These are phyloP conservation scores for Thelephora ganbajun DNA, from an alignment of 768 basidiomycete genomes.

Conservation along the genomic window DNA sequence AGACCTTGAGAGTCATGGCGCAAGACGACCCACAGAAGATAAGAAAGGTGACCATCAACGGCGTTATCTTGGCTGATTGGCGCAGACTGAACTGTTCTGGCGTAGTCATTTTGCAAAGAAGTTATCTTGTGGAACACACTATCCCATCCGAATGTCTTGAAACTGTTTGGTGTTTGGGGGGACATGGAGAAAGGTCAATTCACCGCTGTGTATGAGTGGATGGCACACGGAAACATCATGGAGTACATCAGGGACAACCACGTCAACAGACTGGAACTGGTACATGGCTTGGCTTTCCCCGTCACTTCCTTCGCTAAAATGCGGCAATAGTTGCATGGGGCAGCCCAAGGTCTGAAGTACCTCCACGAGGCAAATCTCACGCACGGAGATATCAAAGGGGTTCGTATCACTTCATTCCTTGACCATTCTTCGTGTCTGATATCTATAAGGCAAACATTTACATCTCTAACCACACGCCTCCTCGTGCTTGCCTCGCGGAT, in stretches of 20 bases:
- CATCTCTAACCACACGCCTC: slow-evolving; percentile 6
- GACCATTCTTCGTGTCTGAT: too few relatives aligned
- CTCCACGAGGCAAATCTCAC: neutral
- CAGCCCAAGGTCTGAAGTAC: neutral
- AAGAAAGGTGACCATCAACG: too few relatives aligned
- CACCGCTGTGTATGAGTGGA: slow-evolving; percentile 6
- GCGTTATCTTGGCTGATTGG: neutral
- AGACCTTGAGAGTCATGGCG: neutral
- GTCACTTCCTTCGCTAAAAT: too few relatives aligned
- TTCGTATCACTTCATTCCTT: neutral
- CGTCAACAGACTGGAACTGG: too few relatives aligned
- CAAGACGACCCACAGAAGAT: neutral
- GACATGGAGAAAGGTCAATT: too few relatives aligned
- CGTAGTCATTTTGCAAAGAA: slow-evolving; percentile 3
- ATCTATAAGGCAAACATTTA: slow-evolving; percentile 12
- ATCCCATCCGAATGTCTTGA: neutral
- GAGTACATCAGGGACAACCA: too few relatives aligned
- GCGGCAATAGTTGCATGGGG: neutral
- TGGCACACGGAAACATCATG: slow-evolving; percentile 7
- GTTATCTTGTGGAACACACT: slow-evolving; percentile 4
- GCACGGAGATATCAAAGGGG: slow-evolving; percentile 1
- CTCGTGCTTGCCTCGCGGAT: slow-evolving; percentile 7
- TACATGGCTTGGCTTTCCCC: too few relatives aligned
- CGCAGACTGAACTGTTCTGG: neutral
- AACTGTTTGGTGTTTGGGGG: slow-evolving; percentile 1